Percentiles rank a stretch among this genome's conserved stretches.
Evolutionary conservation across 78 protist genomes (phyloP).

Genomic region (Dictyostelium brefeldianum): DNA sequence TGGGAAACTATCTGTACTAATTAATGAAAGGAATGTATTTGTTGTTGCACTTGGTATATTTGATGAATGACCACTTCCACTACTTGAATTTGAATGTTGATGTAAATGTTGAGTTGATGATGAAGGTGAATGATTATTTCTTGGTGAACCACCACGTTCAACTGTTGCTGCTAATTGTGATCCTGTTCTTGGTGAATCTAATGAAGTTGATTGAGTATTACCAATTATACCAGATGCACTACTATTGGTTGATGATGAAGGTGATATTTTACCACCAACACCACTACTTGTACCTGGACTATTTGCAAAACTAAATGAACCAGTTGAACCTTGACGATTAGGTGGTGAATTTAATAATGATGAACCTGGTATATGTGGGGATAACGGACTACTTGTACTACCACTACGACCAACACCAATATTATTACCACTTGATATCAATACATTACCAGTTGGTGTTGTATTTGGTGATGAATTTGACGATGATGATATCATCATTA

Average conservation of each 20-base stretch:
- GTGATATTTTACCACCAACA: constrained; percentile 6
- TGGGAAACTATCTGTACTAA: constrained; percentile 39
- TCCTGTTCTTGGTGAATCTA: constrained; percentile 56
- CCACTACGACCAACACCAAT: not conserved
- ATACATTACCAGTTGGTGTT: not conserved
- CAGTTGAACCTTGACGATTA: constrained; percentile 46
- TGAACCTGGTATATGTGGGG: constrained; percentile 29
- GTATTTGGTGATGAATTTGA: constrained; percentile 38
- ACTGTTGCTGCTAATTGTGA: constrained; percentile 13
- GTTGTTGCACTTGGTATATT: not conserved
- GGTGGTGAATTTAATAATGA: constrained; percentile 40
- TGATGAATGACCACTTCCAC: not conserved
- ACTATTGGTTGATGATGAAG: not conserved
- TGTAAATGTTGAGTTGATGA: no score
- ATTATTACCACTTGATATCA: not conserved
- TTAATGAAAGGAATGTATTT: constrained; percentile 2
- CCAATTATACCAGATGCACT: not conserved
- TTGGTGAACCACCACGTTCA: constrained; percentile 9
- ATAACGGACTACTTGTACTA: constrained; percentile 16
- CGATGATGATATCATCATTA: not conserved
- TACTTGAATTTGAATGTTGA: not conserved
- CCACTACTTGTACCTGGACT: no score
- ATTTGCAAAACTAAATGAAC: constrained; percentile 17
- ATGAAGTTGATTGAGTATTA: not conserved
- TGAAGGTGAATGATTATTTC: not conserved